A percentile compares a stretch with the other conserved stretches of the same genome.
Conservation (phyloP, 768 basidiomycete species). For the Xanthoconium purpureum region DNA sequence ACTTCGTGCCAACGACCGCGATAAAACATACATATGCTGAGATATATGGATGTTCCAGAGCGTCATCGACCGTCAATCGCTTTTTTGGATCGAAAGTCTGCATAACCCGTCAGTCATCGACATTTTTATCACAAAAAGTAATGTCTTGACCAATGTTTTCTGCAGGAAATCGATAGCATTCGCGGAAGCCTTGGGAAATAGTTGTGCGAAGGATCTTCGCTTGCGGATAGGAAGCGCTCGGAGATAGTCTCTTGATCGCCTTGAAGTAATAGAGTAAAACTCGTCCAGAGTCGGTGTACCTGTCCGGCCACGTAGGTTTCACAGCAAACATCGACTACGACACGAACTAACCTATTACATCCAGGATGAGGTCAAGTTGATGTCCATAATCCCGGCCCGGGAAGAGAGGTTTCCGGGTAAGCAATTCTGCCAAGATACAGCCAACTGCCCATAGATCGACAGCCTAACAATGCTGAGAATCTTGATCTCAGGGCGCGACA, state of each 20-base stretch:
- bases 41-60: slow-evolving; percentile 79
- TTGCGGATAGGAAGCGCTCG: slow-evolving; percentile 82
- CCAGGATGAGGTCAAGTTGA: slow-evolving; percentile 83
- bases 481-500: slow-evolving; percentile 6
- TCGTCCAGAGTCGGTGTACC: slow-evolving; percentile 87
- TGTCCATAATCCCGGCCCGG: slow-evolving; percentile 86
- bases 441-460: slow-evolving; percentile 76
- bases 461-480: slow-evolving; percentile 36
- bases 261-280: slow-evolving; percentile 85
- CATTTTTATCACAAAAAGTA: slow-evolving; percentile 27
- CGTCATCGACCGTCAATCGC: slow-evolving; percentile 78
- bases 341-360: slow-evolving; percentile 62
- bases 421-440: slow-evolving; percentile 77
- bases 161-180: slow-evolving; percentile 71
- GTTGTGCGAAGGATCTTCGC: slow-evolving; percentile 59
- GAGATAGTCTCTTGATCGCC: slow-evolving; percentile 83
- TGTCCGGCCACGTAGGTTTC: slow-evolving; percentile 21
- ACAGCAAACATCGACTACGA: slow-evolving; percentile 14
- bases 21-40: slow-evolving; percentile 59
- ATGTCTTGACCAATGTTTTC: slow-evolving; percentile 56
- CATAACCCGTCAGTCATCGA: neutral
- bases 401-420: slow-evolving; percentile 80
- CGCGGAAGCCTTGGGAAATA: slow-evolving; percentile 76
- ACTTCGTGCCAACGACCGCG: neutral
- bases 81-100: slow-evolving; percentile 88